Conservation (phyloP, 345 rosid species). For the Fremontodendron californicum region DNA sequence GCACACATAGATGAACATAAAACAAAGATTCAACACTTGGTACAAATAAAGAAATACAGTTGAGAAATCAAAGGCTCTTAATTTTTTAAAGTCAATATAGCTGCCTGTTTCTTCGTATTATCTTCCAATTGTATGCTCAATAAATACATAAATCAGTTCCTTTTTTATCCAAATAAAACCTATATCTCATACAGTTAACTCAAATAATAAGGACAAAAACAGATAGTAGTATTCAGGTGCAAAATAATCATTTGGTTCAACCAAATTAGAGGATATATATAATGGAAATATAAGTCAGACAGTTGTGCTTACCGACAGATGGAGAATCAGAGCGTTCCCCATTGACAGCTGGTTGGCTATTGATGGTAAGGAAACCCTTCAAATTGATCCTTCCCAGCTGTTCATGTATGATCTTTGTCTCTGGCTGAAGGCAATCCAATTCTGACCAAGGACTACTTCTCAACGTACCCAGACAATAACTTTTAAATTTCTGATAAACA, state of each 20-base stretch:
- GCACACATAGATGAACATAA: too few relatives aligned
- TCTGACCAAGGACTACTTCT: constrained; percentile 97
- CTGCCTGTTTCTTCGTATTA: not conserved
- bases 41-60: not conserved
- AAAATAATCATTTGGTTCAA: not conserved
- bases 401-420: constrained; percentile 88
- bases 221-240: not conserved
- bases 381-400: constrained; percentile 75
- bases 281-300: not conserved
- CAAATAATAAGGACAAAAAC: not conserved
- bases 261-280: not conserved
- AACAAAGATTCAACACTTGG: not conserved
- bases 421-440: constrained; percentile 84
- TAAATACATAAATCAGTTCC: not conserved
- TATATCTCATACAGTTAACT: not conserved
- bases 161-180: not conserved
- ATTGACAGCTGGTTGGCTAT: constrained; percentile 96
- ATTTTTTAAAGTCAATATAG: not conserved
- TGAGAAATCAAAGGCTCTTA: not conserved
- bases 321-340: constrained; percentile 80
- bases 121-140: not conserved
- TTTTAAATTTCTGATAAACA: constrained; percentile 70
- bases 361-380: constrained; percentile 87
- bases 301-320: constrained; percentile 56
- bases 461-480: constrained; percentile 72